A percentile compares a stretch with the other conserved stretches of the same genome.
These are phyloP conservation scores for Cytauxzoon felis DNA, from an alignment of 169 alveolate genomes.

Conservation along the genomic window DNA sequence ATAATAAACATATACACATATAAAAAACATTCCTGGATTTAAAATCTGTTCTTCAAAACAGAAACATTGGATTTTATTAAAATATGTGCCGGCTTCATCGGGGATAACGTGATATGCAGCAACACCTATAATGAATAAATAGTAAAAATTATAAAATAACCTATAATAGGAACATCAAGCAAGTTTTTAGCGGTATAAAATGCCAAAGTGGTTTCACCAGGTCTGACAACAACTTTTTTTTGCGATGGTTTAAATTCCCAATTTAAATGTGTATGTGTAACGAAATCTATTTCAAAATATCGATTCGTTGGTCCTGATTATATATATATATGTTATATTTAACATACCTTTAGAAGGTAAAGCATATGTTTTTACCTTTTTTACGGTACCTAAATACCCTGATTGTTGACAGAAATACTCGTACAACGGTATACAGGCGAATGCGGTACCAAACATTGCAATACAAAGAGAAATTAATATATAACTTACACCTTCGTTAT, in stretches of 20 bases:
- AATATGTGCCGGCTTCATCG: conserved; percentile 89
- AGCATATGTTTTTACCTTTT: conserved; percentile 37
- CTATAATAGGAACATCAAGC: conserved; percentile 73
- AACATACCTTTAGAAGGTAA: conserved; percentile 54
- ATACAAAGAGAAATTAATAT: conserved; percentile 31
- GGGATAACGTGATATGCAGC: conserved; percentile 89
- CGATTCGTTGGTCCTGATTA: background rate
- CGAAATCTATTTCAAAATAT: conserved; percentile 66
- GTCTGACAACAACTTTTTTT: conserved; percentile 75
- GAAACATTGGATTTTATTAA: conserved; percentile 92
- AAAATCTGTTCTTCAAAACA: conserved; percentile 92
- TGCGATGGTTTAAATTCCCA: conserved; percentile 85
- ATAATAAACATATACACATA: too few relatives aligned
- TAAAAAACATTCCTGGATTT: conserved; percentile 75
- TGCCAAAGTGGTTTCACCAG: conserved; percentile 88
- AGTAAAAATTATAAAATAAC: background rate
- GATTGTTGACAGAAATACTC: conserved; percentile 74
- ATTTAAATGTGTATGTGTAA: conserved; percentile 73
- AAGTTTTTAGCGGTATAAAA: conserved; percentile 81
- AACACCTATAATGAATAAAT: conserved; percentile 64
- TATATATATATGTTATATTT: background rate
- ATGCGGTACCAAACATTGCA: conserved; percentile 68
- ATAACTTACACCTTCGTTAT: conserved; percentile 4
- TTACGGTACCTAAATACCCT: conserved; percentile 71
- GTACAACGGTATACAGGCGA: conserved; percentile 75